phyloP scores from a whole-genome alignment of 306 rosid species.

The Medicago truncatula region DNA sequence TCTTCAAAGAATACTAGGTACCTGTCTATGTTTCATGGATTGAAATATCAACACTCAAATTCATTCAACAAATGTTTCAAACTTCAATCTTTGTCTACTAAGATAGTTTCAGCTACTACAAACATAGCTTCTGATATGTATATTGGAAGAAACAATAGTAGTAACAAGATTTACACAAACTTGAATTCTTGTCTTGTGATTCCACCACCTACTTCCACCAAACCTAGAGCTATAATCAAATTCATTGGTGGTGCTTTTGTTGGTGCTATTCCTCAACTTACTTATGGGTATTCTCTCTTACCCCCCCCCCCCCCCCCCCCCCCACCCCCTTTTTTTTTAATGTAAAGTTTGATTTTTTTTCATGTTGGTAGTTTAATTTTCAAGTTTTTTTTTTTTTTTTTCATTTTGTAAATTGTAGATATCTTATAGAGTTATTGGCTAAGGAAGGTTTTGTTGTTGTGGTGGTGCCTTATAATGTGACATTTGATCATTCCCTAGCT shows the following conservation, averaged over 20 bases:
- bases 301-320: no score
- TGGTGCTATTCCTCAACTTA: conserved; percentile 94
- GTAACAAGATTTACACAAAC: conserved; percentile 50
- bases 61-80: conserved; percentile 32
- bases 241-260: conserved; percentile 95
- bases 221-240: conserved; percentile 85
- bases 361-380: not conserved
- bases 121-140: conserved; percentile 50
- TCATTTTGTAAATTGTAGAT: conserved; percentile 56
- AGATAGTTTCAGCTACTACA: conserved; percentile 41
- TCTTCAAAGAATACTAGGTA: conserved; percentile 33
- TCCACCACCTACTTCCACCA: conserved; percentile 68
- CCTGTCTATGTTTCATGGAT: conserved; percentile 18
- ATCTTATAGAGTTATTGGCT: conserved; percentile 72
- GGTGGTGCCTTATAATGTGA: conserved; percentile 88
- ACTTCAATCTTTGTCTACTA: conserved; percentile 26
- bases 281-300: conserved; percentile 66
- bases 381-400: conserved; percentile 11
- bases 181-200: conserved; percentile 72
- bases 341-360: conserved; percentile 26
- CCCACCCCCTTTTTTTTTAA: conserved; percentile 27
- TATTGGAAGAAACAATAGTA: conserved; percentile 42
- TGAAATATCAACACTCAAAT: conserved; percentile 26
- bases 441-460: conserved; percentile 80
- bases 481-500: conserved; percentile 83